A percentile compares a stretch with the other conserved stretches of the same genome.
These are phyloP conservation scores for Blastobotrys chiropterorum DNA, from an alignment of 805 yeast genomes.

Conservation along the genomic window DNA sequence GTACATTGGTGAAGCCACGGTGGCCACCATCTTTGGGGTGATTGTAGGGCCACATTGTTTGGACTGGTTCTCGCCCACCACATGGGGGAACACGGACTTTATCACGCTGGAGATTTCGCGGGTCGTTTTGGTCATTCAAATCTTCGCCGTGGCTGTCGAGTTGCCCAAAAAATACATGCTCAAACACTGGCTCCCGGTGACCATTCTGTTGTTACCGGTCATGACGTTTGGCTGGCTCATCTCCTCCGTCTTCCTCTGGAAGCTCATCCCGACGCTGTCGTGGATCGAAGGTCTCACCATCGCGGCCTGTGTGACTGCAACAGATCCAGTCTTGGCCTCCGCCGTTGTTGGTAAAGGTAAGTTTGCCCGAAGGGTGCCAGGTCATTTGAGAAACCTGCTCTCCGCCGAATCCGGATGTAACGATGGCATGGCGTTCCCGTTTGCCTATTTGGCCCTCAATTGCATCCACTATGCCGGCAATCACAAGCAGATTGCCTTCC, in stretches of 20 bases:
- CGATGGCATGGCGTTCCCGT: constrained; percentile 96
- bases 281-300: constrained; percentile 69
- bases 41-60: constrained; percentile 85
- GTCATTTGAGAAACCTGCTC: constrained; percentile 77
- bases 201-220: constrained; percentile 70
- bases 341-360: constrained; percentile 94
- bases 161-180: constrained; percentile 84
- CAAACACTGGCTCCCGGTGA: constrained; percentile 73
- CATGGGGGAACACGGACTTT: constrained; percentile 81
- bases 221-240: constrained; percentile 90
- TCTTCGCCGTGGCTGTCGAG: constrained; percentile 92
- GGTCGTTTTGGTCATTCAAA: constrained; percentile 77
- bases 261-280: constrained; percentile 62
- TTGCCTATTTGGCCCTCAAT: constrained; percentile 63
- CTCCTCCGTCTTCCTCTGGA: constrained; percentile 74
- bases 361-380: constrained; percentile 85
- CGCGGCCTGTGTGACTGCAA: constrained; percentile 87
- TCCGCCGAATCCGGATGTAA: constrained; percentile 88
- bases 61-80: constrained; percentile 72
- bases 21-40: constrained; percentile 78
- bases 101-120: constrained; percentile 81
- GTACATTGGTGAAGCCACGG: constrained; percentile 87
- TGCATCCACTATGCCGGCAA: constrained; percentile 61
- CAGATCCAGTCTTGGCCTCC: constrained; percentile 92
- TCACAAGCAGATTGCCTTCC: constrained; percentile 61